These are phyloP conservation scores for Boletus rubroflammeus DNA, from an alignment of 768 basidiomycete species.

Conservation along the genomic window DNA sequence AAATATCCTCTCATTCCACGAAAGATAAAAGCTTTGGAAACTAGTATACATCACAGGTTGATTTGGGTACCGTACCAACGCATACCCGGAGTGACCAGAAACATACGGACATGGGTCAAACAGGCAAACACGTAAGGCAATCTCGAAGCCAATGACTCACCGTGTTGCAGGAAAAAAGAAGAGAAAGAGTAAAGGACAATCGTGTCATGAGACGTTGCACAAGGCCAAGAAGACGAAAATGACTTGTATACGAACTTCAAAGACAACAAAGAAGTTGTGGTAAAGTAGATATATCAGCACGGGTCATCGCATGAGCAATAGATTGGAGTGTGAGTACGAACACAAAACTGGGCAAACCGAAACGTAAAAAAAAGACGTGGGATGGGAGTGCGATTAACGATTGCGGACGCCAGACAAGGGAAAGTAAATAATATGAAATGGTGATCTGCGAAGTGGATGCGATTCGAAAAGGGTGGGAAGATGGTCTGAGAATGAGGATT, in stretches of 20 bases:
- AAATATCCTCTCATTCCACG: constrained; percentile 5
- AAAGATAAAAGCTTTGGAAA: constrained; percentile 1
- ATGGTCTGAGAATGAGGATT: constrained; percentile 27
- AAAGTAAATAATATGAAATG: constrained; percentile 31
- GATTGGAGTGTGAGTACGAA: constrained; percentile 23
- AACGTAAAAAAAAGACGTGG: constrained; percentile 16
- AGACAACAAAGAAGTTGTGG: constrained; percentile 17
- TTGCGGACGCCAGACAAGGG: constrained; percentile 21
- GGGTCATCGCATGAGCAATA: constrained; percentile 29
- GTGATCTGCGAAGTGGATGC: constrained; percentile 29
- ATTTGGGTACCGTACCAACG: constrained; percentile 18
- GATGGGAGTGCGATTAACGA: constrained; percentile 30
- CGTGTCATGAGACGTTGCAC: constrained; percentile 11
- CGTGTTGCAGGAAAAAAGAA: background rate
- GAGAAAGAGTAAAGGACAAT: background rate
- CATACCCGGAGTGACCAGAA: constrained; percentile 13
- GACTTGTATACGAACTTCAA: constrained; percentile 20
- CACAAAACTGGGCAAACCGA: constrained; percentile 11
- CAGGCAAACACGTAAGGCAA: background rate
- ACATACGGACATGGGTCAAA: constrained; percentile 9
- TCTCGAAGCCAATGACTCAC: constrained; percentile 4
- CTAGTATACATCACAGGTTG: constrained; percentile 27
- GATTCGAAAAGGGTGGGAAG: constrained; percentile 19
- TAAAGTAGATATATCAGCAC: constrained; percentile 34
- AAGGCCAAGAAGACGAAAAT: background rate